Evolutionary conservation across 306 rosid species (phyloP).

Genomic region (Trichosanthes truncata): DNA sequence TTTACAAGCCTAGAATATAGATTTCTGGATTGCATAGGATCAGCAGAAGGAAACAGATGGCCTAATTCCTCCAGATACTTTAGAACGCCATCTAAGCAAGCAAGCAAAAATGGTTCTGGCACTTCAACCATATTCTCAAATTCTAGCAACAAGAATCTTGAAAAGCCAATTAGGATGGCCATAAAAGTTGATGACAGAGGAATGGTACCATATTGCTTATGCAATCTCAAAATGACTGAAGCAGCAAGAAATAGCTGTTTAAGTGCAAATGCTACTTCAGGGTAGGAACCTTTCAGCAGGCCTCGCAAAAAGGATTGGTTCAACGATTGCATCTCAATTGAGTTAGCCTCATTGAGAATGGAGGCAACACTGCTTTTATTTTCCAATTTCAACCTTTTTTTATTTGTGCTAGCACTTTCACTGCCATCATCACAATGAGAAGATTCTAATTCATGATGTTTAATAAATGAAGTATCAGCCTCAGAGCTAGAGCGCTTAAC

Average conservation of each 20-base stretch:
- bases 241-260: conserved; percentile 63
- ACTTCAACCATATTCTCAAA: conserved; percentile 43
- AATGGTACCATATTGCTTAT: conserved; percentile 33
- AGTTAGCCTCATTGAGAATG: conserved; percentile 37
- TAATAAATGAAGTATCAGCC: conserved; percentile 22
- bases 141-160: conserved; percentile 51
- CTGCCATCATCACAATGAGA: conserved; percentile 23
- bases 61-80: conserved; percentile 68
- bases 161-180: conserved; percentile 38
- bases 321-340: conserved; percentile 32
- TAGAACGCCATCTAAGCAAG: conserved; percentile 70
- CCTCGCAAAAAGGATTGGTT: conserved; percentile 45
- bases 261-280: conserved; percentile 48
- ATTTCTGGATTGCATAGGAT: conserved; percentile 49
- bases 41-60: conserved; percentile 43
- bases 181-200: conserved; percentile 36
- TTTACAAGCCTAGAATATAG: conserved; percentile 47
- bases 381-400: conserved; percentile 20
- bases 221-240: conserved; percentile 56
- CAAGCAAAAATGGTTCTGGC: conserved; percentile 52
- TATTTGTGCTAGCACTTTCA: conserved; percentile 16
- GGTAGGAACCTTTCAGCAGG: conserved; percentile 55
- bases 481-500: conserved; percentile 10
- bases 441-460: conserved; percentile 17
- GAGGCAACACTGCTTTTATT: conserved; percentile 28